Conservation (phyloP, 352 stramenopile genomes). For the Phytopythium vexans region DNA sequence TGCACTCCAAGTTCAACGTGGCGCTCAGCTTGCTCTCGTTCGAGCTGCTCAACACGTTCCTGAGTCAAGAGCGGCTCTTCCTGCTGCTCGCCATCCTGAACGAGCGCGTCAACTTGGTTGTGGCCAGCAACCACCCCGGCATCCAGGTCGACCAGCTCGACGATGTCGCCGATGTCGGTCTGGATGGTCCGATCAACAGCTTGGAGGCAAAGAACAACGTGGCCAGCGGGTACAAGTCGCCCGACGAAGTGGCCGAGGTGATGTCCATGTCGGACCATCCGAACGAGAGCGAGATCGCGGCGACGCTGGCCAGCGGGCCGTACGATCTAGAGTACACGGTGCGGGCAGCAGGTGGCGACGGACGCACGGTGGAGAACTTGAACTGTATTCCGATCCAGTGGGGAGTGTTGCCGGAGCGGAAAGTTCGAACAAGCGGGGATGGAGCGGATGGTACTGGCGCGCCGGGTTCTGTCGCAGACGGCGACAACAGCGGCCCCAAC, state of each 20-base stretch:
- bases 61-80: constrained; percentile 77
- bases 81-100: constrained; percentile 76
- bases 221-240: constrained; percentile 40
- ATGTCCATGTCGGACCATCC: constrained; percentile 42
- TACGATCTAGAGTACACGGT: constrained; percentile 82
- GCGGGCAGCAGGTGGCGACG: constrained; percentile 30
- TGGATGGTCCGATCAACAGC: constrained; percentile 33
- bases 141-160: constrained; percentile 68
- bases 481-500: constrained; percentile 17
- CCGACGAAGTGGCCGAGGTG: constrained; percentile 56
- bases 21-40: constrained; percentile 82
- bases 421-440: constrained; percentile 30
- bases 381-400: constrained; percentile 66
- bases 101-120: constrained; percentile 69
- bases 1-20: constrained; percentile 83
- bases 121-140: constrained; percentile 59
- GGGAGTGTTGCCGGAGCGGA: constrained; percentile 62
- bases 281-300: constrained; percentile 72
- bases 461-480: constrained; percentile 14
- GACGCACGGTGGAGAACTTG: constrained; percentile 59
- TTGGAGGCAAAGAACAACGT: constrained; percentile 27
- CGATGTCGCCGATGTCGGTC: constrained; percentile 16
- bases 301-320: constrained; percentile 37
- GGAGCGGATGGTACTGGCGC: constrained; percentile 21
- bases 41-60: constrained; percentile 75